phyloP scores from a whole-genome alignment of 2,329 filamentous ascomycete species.

The Fusarium sp. region DNA sequence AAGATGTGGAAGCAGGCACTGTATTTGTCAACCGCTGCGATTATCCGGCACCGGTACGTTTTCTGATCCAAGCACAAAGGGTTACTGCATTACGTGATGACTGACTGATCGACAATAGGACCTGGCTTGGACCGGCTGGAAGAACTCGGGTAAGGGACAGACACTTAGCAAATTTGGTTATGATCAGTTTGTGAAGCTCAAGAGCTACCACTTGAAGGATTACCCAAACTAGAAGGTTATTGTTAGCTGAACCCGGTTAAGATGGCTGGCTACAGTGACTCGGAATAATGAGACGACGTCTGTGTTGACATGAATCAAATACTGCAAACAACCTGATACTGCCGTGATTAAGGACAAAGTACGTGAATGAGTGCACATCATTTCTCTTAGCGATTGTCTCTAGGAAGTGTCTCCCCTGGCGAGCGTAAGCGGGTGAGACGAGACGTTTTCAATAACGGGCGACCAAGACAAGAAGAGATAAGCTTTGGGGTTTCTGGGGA shows the following conservation, averaged over 20 bases:
- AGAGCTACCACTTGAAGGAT: conserved; percentile 94
- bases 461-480: conserved; percentile 11
- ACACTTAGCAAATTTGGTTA: conserved; percentile 92
- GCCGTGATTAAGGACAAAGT: background rate
- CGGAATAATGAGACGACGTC: conserved; percentile 23
- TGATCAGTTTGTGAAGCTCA: conserved; percentile 95
- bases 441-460: conserved; percentile 32
- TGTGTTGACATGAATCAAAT: conserved; percentile 17
- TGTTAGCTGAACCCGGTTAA: conserved; percentile 3
- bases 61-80: conserved; percentile 15
- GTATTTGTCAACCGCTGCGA: conserved; percentile 97
- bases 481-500: background rate
- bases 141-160: conserved; percentile 92
- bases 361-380: conserved; percentile 9
- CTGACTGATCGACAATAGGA: conserved; percentile 65
- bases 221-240: conserved; percentile 65
- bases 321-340: conserved; percentile 16
- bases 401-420: conserved; percentile 9
- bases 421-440: conserved; percentile 21
- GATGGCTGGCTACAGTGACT: conserved; percentile 24
- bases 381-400: conserved; percentile 35
- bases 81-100: conserved; percentile 3
- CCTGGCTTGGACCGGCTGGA: conserved; percentile 97
- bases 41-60: conserved; percentile 85
- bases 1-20: conserved; percentile 89